Base-by-base conservation (phyloP, 768 basidiomycete genomes). In the Lactarius vividus region DNA sequence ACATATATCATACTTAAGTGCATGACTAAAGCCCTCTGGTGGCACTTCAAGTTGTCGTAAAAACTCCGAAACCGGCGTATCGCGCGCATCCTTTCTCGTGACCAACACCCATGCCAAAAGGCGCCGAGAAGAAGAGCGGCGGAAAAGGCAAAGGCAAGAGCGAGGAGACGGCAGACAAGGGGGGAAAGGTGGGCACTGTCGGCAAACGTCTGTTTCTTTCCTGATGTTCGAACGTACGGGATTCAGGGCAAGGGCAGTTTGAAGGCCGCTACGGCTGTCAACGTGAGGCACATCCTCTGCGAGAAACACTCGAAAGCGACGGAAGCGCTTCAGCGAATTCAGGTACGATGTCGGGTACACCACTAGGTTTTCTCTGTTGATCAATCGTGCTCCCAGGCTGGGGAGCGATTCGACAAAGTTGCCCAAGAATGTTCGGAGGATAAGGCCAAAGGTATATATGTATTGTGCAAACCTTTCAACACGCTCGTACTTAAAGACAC, bases 381-480 rank as follows among this genome's bases (percentile, higher is more conserved):
- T n/a, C 44, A 7, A 46, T 49, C 37, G 44, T 63, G 23, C n/a
- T n/a, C 11, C 8, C 83, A 85, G 89, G 88, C 85, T 67, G 92
- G 92, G 28, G 84, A 89, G 71, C 77, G 89, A 13, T 94, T 94
- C 73, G 89, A 93, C 77, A 94, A 92, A 75, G 89, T 93, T 39
- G 92, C 92, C 6, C 88, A 92, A 72, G 92, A 93, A 72, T 94
- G 91, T 70, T 94, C 93, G 1, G 92, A 93, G 75, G 92, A 94
- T 77, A 94, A 94, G 73, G 92, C 92, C 7, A 94, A 93, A 82
- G 84, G 92, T 89, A 63, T 26, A 74, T 37, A 9, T 39, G 54
- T 29, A 63, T 23, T 18, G 4, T 52, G 7, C 55, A 8, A 15
- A 29, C 55, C 40, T 49, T 46, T 40, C 10, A 28, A 2, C 4